Base-by-base conservation (phyloP, 345 rosid genomes). In the Eucalyptus marginata region DNA sequence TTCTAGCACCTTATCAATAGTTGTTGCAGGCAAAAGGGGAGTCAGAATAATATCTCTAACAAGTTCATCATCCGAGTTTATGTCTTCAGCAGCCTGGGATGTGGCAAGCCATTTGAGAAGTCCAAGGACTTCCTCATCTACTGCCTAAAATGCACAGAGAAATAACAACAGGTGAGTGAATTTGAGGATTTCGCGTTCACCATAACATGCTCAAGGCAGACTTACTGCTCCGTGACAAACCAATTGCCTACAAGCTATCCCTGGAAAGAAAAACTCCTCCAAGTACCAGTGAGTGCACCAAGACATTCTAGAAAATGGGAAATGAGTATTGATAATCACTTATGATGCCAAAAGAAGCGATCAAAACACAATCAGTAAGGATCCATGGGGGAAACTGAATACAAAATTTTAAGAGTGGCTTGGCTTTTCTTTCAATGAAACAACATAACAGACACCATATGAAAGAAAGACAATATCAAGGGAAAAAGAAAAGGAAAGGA, bases 41-140 rank as follows among this genome's bases (percentile, higher is more conserved):
- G 95, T 94, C 92, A 98, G 93, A 90, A 98, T 94, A 64, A 95
- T 93, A 90, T 95, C 99, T 71, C 94, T 91, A 88, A 93, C 93
- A 92, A 97, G 94, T 91, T 98, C 99, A 94, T 97, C 99, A 91
- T 97, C 99, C 46, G 98, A 96, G 91, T 96, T 95, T 91, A 98
- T 92, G 89, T 98, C 99, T 91, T 95, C 99, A 87, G 92, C 95
- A 91, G 97, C 98, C 91, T 98, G 99, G 76, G 98, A 94, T 91
- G 95, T 92, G 88, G 99, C 98, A 89, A 98, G 94, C 99, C 99
- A 98, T 92, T 92, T 96, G 87, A 97, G 92, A 90, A 98, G 96
- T 58, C 89, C 94, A 89, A 96, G 92, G 86, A 96, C 97, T 94
- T 98, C 99, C 33, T 89, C 88, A 91, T 94, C 99, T 91, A 92